phyloP scores from a whole-genome alignment of 192 early-diverging fungal genomes.

The Backusella parvicylindrica region DNA sequence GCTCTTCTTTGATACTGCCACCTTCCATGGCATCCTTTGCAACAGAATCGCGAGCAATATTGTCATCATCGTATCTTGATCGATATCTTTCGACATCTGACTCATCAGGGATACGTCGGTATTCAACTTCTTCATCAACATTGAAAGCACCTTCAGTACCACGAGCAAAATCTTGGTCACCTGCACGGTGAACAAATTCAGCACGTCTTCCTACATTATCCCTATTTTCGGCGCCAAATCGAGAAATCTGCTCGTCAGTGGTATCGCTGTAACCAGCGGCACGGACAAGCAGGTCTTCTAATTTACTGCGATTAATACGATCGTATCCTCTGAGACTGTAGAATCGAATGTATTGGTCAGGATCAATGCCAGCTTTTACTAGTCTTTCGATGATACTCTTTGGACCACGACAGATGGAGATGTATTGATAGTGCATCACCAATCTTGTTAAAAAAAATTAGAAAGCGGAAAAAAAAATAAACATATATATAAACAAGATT shows the following conservation, averaged over 20 bases:
- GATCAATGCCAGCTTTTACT: slow-evolving; percentile 49
- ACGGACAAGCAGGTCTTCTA: slow-evolving; percentile 18
- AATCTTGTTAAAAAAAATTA: slow-evolving; percentile 31
- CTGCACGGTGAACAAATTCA: slow-evolving; percentile 15
- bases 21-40: slow-evolving; percentile 25
- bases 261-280: slow-evolving; percentile 18
- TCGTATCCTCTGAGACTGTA: slow-evolving; percentile 77
- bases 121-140: slow-evolving; percentile 25
- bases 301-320: slow-evolving; percentile 47
- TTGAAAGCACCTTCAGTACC: slow-evolving; percentile 13
- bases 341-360: slow-evolving; percentile 72
- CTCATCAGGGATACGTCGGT: slow-evolving; percentile 19
- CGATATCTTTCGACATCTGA: slow-evolving; percentile 1
- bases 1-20: slow-evolving; percentile 21
- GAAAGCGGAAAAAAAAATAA: neutral
- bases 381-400: slow-evolving; percentile 66
- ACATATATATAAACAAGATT: neutral
- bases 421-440: slow-evolving; percentile 82
- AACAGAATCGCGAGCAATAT: slow-evolving; percentile 11
- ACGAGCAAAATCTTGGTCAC: slow-evolving; percentile 26
- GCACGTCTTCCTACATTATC: slow-evolving; percentile 1
- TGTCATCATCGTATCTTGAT: neutral
- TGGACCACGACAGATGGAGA: slow-evolving; percentile 75
- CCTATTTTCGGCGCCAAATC: neutral
- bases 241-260: slow-evolving; percentile 2